Evolutionary conservation across 352 stramenopile species (phyloP), one percentile per base, ranked within the genome.

Genomic region (Phytophthora litchii): DNA sequence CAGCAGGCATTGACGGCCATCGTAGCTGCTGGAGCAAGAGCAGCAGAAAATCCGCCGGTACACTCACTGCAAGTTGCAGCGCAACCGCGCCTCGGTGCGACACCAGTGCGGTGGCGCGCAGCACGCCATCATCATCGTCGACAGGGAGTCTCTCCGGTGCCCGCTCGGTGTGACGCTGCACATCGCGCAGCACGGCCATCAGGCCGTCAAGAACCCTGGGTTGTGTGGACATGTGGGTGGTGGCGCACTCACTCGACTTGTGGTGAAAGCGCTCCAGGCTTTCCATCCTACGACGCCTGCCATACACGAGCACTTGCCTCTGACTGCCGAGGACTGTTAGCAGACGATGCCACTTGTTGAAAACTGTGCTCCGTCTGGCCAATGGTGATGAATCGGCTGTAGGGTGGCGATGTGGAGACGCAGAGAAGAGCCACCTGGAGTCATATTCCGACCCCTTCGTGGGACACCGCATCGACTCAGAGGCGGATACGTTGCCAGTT

Each of bases 181-280:
- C 55, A 64, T 64, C 55, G 16, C 27, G 46, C 14, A 32, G 37
- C 25, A 64, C 37, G n/a, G 16, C 46, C 55, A 64, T 64, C 41
- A 19, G 47, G 46, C 45, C 37, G 17, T 12, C 46, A 23, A 58
- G 55, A 64, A 63, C 20, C 44, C 17, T 50, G 11, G 40, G 23
- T 5, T 27, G 3, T 27, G 23, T 27, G 23, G 23, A 27, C n/a
- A 25, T 53, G 46, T 21, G 21, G 0, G 16, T n/a, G 23, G 0
- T 11, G 17, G 13, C 44, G 6, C 8, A n/a, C n/a, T n/a, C n/a
- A n/a, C 23, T 27, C 23, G 23, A 27, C 23, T 27, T 27, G 23
- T 3, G 5, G 23, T 5, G 23, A 27, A 27, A 27, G 23, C 23
- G 5, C 3, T 5, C 23, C 3, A 27, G 23, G n/a, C n/a, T n/a